Evolutionary conservation across 2,329 filamentous ascomycete genomes (phyloP), one percentile per base, ranked within the genome.

Genomic region (Pyricularia sp.): DNA sequence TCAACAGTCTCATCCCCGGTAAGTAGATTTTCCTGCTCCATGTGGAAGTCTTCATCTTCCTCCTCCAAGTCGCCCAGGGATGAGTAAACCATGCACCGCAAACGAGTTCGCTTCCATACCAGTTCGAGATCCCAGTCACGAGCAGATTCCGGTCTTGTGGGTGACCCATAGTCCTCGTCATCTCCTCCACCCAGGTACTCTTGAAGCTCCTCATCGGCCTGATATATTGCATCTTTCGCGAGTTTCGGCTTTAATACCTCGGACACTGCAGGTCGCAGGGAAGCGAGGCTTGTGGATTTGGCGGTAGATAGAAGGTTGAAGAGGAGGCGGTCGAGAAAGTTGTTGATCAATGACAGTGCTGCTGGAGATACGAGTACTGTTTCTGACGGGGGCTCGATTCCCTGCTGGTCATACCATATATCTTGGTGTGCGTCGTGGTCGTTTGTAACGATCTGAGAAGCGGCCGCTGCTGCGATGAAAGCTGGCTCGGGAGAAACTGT

Each of bases 11-110:
- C 87, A 59, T 85, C 81, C 28, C 80, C 81, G 65, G 84, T 81
- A 55, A 88, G 86, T 12, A 94, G 83, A 59, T 92, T 87, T 69
- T 95, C 93, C 74, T 93, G 88, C 72, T 93, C 89, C 76, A 96
- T 91, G 75, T 92, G 92, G 67, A 89, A 88, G 76, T 97, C 94
- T 78, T 98, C 95, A 72, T 99, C 95, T 73, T 98, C 94, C 80
- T 99, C 95, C 78, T 99, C 96, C 85, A 99, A 89, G 76, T 99
- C 94, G 64, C 95, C 95, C 7, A 99, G 83, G 10, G 95, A 94
- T 10, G 94, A 98, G 78, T 98, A 98, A 26, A 99, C 94, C 95
- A 99, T 99, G 78, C 95, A 97, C 70, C 95, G 88, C 74, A 99
- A 81, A 68, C 95, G 88, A 0, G 94, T 95, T 73, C 95, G 87